Conservation (phyloP, 345 rosid species). For the Bruguiera gymnorhiza region DNA sequence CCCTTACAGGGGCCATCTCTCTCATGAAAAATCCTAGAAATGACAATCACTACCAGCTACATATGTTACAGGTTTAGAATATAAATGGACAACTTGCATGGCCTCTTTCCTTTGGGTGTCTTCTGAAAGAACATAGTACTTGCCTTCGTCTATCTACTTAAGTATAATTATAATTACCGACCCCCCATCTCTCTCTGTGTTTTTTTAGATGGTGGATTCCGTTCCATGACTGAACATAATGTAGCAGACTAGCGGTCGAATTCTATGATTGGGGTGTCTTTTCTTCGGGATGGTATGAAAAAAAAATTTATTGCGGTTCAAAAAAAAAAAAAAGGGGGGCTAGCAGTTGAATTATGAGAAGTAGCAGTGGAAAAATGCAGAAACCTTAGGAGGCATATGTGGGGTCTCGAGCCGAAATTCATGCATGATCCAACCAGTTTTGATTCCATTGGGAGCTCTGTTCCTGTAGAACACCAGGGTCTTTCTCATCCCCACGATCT, state of each 20-base stretch:
- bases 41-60: background rate
- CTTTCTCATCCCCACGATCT: conserved; percentile 94
- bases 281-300: too few species aligned
- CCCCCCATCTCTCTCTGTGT: background rate
- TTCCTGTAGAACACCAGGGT: conserved; percentile 83
- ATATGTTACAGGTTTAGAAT: too few species aligned
- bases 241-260: too few species aligned
- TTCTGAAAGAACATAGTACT: background rate
- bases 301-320: too few species aligned
- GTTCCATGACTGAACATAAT: too few species aligned
- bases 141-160: background rate
- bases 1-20: too few species aligned
- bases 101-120: conserved; percentile 10
- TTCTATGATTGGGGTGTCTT: too few species aligned
- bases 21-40: background rate
- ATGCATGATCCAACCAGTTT: conserved; percentile 98
- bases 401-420: conserved; percentile 94
- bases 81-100: conserved; percentile 15
- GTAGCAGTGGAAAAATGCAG: background rate
- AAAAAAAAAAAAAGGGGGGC: too few species aligned
- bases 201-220: background rate
- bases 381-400: conserved; percentile 91
- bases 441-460: conserved; percentile 94
- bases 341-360: too few species aligned
- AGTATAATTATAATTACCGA: background rate